phyloP scores from a whole-genome alignment of 129 eudicot species.

The Artemisia tridentata region DNA sequence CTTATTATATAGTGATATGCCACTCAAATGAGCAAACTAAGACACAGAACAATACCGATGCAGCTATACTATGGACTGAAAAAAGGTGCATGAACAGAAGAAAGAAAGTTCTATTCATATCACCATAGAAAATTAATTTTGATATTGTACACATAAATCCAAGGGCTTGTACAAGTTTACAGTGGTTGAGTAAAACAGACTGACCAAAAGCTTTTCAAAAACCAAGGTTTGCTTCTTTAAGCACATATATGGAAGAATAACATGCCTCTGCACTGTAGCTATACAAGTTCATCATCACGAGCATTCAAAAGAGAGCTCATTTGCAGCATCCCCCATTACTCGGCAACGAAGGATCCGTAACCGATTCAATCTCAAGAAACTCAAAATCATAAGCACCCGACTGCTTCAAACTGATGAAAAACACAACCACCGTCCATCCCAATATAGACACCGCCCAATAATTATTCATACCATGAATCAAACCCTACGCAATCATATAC shows the following conservation, averaged over 20 bases:
- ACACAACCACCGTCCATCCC: conserved; percentile 75
- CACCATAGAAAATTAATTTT: conserved; percentile 6
- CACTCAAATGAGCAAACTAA: background rate
- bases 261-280: conserved; percentile 37
- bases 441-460: conserved; percentile 84
- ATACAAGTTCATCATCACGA: conserved; percentile 65
- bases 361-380: conserved; percentile 87
- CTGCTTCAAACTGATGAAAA: conserved; percentile 71
- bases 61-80: background rate
- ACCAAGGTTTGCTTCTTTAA: conserved; percentile 24
- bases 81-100: background rate
- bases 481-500: conserved; percentile 87
- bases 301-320: conserved; percentile 55
- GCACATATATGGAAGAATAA: conserved; percentile 31
- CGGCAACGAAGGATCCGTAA: conserved; percentile 75
- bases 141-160: conserved; percentile 20
- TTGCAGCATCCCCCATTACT: conserved; percentile 78
- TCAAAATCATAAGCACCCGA: conserved; percentile 69
- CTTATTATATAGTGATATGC: background rate
- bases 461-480: conserved; percentile 91
- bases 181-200: background rate
- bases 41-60: conserved; percentile 10
- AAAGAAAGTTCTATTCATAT: background rate
- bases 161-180: conserved; percentile 6
- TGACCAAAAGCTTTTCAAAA: conserved; percentile 17